Base-by-base conservation (phyloP, 805 yeast species). In the Zygosaccharomyces rouxii region DNA sequence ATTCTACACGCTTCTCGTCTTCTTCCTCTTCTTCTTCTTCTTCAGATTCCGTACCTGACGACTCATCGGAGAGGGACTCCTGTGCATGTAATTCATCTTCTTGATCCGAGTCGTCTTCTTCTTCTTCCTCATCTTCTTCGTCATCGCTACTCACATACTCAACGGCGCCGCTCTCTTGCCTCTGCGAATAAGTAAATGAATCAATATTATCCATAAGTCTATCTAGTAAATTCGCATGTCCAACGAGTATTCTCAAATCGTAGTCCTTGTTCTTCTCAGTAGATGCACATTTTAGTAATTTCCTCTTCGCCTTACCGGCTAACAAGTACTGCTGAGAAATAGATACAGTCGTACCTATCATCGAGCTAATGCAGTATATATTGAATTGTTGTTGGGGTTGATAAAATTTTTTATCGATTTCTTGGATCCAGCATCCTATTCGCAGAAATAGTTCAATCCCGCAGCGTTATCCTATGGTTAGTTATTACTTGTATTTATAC, bases 171-270 rank as follows among this genome's bases (percentile, higher is more conserved):
- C 5, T 9, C 7, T 41, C 44, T 10, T 29, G 44, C 14, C 37
- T 21, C 35, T 41, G 44, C 13, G 43, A 22, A 6, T 25, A 14
- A 5, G 44, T 51, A 29, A 44, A 47, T 10, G 25, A 29, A 35
- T 56, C 60, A 11, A 60, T 55, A 16, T 48, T 55, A 14, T 56
- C 60, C 44, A 60, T 56, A 7, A 65, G 39, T 18, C 54, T 55
- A 46, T 66, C 70, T 26, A 65, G 48, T 35, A 66, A 44, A 50
- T 65, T 64, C 1, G 70, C 69, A 47, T 66, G 70, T 3, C 66
- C 69, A 0, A 66, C 66, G 13, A 66, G 44, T 5, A 59, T 55
- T 22, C 70, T 49, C 19, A 65, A 47, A 22, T 66, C 55, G 30
- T 53, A 53, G 25, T 63, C 64, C 39, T 50, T 53, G 41, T 53